Evolutionary conservation across 768 basidiomycete species (phyloP), one percentile per base, ranked within the genome.

Genomic region (Dendrothele bispora): DNA sequence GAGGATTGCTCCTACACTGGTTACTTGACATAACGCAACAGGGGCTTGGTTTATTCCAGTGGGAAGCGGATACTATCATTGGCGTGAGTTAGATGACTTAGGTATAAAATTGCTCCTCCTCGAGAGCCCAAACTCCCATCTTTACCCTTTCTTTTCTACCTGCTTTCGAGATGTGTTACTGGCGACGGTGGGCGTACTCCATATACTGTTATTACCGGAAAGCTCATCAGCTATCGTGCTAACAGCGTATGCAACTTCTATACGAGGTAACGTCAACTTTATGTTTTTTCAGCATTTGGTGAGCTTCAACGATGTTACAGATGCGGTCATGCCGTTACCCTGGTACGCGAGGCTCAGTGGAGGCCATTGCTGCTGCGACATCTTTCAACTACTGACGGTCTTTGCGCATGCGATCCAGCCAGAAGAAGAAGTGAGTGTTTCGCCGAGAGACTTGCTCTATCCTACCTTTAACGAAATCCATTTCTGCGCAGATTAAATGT

Each of bases 161-260:
- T 38, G 25, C 51, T 55, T 50, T 48, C 43, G 52, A 32, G 39
- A 83, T 84, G 82, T 83, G 82, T 65, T 79, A 75, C 59, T 82
- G 71, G 69, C 74, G 82, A 58, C 73, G 78, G 82, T 82, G 53
- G 68, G 80, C 58, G 17, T 37, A 35, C 26, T 42, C 28, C 20
- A 34, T 17, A 41, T 15, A 22, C 10, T 47, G 25, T 14, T 26
- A 15, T 28, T 40, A 26, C 24, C 20, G 18, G 25, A 25, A 24
- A 30, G 42, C 44, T 56, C 21, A 53, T 63, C 69, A 30, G 70
- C 55, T 26, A 29, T 41, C 47, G 32, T n/a, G 43, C 2, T 28
- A 40, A 26, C 61, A 83, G 82, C 61, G 82, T 83, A 44, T 72
- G 73, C 46, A 80, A 83, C 58, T 64, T 75, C 30, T 83, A 81